Conservation (phyloP, 1,284 basidiomycete species). For the Chondrostereum purpureum region DNA sequence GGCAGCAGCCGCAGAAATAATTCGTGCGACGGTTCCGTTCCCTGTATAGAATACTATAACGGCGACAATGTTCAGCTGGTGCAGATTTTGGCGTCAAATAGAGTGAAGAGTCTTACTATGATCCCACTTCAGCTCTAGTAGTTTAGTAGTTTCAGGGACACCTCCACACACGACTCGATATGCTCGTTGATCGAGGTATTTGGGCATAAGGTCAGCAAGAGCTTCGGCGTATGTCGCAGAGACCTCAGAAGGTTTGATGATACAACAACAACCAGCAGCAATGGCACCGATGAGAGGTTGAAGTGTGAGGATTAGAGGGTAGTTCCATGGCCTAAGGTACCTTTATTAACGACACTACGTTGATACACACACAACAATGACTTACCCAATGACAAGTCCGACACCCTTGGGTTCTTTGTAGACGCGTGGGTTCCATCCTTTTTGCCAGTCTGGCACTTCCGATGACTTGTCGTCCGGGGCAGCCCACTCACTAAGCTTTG, state of each 20-base stretch:
- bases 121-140: conserved; percentile 51
- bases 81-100: no score
- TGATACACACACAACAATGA: background rate
- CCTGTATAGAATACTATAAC: conserved; percentile 40
- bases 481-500: conserved; percentile 69
- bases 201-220: conserved; percentile 47
- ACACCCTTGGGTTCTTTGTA: conserved; percentile 26
- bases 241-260: conserved; percentile 60
- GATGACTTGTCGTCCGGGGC: conserved; percentile 52
- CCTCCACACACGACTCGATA: conserved; percentile 49
- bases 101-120: conserved; percentile 37
- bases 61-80: conserved; percentile 1
- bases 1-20: conserved; percentile 63
- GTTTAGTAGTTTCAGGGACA: conserved; percentile 41
- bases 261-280: conserved; percentile 48
- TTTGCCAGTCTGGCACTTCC: conserved; percentile 46
- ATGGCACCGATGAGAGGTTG: conserved; percentile 44
- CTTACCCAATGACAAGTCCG: background rate
- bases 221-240: conserved; percentile 40
- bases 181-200: conserved; percentile 50
- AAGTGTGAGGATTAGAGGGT: conserved; percentile 28
- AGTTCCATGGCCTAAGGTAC: conserved; percentile 32
- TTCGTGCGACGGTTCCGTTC: conserved; percentile 47
- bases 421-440: conserved; percentile 19
- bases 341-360: background rate